Evolutionary conservation across 2,329 filamentous ascomycete genomes (phyloP), one percentile per base, ranked within the genome.

Genomic region (Aspergillus sp.): DNA sequence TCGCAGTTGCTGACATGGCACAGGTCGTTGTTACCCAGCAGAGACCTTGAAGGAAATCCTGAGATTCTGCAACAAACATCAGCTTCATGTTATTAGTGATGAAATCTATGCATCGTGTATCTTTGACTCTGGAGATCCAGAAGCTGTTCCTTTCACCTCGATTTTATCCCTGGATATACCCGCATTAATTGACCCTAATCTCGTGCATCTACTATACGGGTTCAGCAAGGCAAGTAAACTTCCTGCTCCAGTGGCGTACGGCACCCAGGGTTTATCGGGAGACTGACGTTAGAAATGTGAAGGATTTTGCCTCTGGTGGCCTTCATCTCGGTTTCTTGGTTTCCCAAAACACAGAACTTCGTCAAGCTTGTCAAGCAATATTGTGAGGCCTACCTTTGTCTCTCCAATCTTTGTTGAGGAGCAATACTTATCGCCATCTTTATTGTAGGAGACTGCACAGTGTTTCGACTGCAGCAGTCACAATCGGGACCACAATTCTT

Each of bases 21-120:
- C 48, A 66, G 41, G 52, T 43, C 65, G 71, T 8, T 77, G 73
- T 56, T 77, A 75, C 48, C 51, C 73, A 4, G 58, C 57, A 3
- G 53, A 62, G 7, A 66, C 67, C 1, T 51, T 79, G 6, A 48
- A 66, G 1, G 66, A 62, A 6, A 62, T 78, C n/a, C 68, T 79
- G 59, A 51, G 56, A 6, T 63, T 80, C 39, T 79, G 77, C 51
- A 59, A 73, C 32, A 67, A 64, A 37, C 58, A 79, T 47, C 47
- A 60, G 1, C 62, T 81, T 8, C 76, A 81, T 51, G 63, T 81
- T 27, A 71, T 81, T 54, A 72, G 69, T 49, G 77, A 81, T 52
- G 78, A 81, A 52, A 70, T 81, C 10, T 81, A 81, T 52, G 78
- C 74, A 3, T 57, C 76, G 1, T 78, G 74, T 6, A 63, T 74